Percentiles rank a stretch among this genome's conserved stretches.
These are phyloP conservation scores for Stipa capillata DNA, from an alignment of 176 grass and related monocot species.

Conservation along the genomic window DNA sequence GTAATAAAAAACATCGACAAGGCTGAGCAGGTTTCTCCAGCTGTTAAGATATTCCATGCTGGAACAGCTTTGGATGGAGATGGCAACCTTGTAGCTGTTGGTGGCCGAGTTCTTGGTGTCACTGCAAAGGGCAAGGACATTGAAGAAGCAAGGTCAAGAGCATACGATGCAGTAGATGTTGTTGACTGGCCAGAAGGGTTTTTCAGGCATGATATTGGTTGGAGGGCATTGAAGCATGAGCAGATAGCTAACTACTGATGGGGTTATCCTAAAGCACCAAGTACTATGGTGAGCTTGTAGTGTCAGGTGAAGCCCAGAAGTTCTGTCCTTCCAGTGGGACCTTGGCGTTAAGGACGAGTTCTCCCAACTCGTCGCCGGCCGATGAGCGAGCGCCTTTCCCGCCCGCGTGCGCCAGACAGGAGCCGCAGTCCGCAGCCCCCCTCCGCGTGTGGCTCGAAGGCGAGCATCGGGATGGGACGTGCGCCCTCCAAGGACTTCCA, in stretches of 20 bases:
- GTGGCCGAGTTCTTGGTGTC: constrained; percentile 62
- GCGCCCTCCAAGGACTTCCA: too few species aligned
- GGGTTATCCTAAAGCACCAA: neutral
- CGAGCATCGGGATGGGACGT: too few species aligned
- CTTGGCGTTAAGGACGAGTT: too few species aligned
- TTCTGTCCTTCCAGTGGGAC: too few species aligned
- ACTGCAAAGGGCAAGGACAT: constrained; percentile 73
- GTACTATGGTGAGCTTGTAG: neutral
- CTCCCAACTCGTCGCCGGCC: too few species aligned
- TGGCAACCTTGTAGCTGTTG: constrained; percentile 54
- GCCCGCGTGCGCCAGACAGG: too few species aligned
- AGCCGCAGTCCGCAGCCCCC: too few species aligned
- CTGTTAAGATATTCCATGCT: constrained; percentile 88
- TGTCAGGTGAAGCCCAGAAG: neutral
- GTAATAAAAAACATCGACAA: constrained; percentile 70
- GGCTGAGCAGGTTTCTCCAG: constrained; percentile 54
- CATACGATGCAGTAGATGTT: constrained; percentile 46
- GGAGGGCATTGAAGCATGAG: constrained; percentile 49
- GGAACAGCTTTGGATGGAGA: constrained; percentile 50
- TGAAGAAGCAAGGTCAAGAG: constrained; percentile 52
- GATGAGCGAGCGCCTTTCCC: too few species aligned
- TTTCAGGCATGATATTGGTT: constrained; percentile 74
- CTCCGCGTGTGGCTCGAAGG: too few species aligned
- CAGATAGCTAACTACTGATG: constrained; percentile 21
- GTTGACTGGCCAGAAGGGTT: constrained; percentile 87